Evolutionary conservation across 768 basidiomycete genomes (phyloP).

Genomic region (Rhizopogon salebrosus): DNA sequence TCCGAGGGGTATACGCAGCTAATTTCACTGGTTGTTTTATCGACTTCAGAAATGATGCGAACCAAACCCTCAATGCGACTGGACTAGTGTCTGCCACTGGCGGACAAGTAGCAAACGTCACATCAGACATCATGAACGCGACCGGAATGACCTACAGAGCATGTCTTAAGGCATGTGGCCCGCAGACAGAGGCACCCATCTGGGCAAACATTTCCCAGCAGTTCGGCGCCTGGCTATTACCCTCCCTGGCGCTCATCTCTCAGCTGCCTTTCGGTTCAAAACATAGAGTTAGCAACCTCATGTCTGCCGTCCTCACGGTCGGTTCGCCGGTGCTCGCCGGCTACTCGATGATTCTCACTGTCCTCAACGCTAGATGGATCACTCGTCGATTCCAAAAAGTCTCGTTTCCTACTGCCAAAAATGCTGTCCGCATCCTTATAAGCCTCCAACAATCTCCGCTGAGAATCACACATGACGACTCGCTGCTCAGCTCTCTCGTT

Average conservation of each 20-base stretch:
- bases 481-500: slow-evolving; percentile 35
- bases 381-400: slow-evolving; percentile 25
- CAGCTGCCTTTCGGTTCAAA: slow-evolving; percentile 43
- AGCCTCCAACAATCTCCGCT: slow-evolving; percentile 40
- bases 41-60: slow-evolving; percentile 4
- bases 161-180: slow-evolving; percentile 13
- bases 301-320: slow-evolving; percentile 38
- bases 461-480: slow-evolving; percentile 19
- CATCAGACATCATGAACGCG: background rate
- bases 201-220: slow-evolving; percentile 26
- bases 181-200: slow-evolving; percentile 4
- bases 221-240: slow-evolving; percentile 42
- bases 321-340: slow-evolving; percentile 30
- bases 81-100: slow-evolving; percentile 1
- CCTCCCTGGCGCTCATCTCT: slow-evolving; percentile 45
- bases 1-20: background rate
- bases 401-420: slow-evolving; percentile 17
- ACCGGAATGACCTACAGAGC: slow-evolving; percentile 9
- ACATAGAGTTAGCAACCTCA: slow-evolving; percentile 35
- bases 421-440: slow-evolving; percentile 30
- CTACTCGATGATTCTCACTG: slow-evolving; percentile 32
- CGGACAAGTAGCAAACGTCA: background rate
- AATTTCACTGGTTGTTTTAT: slow-evolving; percentile 11
- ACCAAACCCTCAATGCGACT: background rate
- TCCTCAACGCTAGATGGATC: slow-evolving; percentile 41